Base-by-base conservation (phyloP, 306 rosid genomes). In the Gastrolobium villosum region DNA sequence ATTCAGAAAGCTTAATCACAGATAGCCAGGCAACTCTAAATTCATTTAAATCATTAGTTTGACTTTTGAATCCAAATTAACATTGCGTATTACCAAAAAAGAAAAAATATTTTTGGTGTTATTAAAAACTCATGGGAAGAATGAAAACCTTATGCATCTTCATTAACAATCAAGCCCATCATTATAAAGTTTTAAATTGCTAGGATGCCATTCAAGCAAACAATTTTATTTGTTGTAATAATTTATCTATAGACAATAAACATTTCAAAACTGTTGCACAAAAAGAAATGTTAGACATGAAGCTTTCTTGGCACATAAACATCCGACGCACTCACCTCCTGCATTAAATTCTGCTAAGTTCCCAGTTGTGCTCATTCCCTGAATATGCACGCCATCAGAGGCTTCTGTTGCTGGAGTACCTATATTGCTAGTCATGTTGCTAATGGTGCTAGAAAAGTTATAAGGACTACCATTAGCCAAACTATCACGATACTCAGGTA, bases 401-500 rank as follows among this genome's bases (percentile, higher is more conserved):
- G 75, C 86, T 62, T 86, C 91, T 15, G 86, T 49, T 74, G 83
- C 54, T 81, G 86, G 83, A 52, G 83, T 68, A 69, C 84, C 81
- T 37, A 71, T 72, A 67, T 39, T 86, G 84, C 80, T 65, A 84
- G 81, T 72, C 77, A 80, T 65, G 74, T 81, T 81, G 60, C 81
- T 55, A 15, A 80, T 79, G 20, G 82, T 31, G 81, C 84, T 80
- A 26, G 81, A 15, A 52, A 82, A 77, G 72, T 83, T 86, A 76
- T 75, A 73, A 55, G 92, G 73, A 74, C 84, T 75, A 64, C 88
- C 83, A 70, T 81, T 86, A 26, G 89, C 88, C 37, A 88, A 74
- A 80, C 84, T 73, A 59, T 87, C 91, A 74, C 75, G 83, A 77
- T 81, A 79, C 76, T 90, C 92, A 4, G 95, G 95, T 9, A 90